Percentiles rank a stretch among this genome's conserved stretches.
These are phyloP conservation scores for Syzygium syzygioides DNA, from an alignment of 441 rosid genomes.

Conservation along the genomic window DNA sequence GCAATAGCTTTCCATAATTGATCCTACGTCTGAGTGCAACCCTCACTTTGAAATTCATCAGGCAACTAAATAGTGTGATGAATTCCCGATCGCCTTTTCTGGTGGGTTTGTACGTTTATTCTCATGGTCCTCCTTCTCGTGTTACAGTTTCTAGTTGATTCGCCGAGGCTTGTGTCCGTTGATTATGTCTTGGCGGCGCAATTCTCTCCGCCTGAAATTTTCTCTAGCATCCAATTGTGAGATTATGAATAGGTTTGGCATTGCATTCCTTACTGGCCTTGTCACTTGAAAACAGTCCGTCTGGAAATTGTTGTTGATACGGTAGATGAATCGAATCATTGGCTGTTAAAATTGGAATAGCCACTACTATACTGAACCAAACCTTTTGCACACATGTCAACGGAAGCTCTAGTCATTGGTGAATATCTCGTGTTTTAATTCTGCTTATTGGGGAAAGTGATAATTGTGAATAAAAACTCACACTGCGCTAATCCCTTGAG, in stretches of 20 bases:
- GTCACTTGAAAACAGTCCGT: neutral
- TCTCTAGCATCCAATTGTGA: neutral
- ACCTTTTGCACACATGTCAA: neutral
- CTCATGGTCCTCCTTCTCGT: neutral
- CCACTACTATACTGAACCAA: too few relatives aligned
- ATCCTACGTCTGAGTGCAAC: neutral
- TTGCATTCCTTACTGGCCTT: neutral
- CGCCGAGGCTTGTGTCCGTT: neutral
- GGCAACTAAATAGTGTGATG: neutral
- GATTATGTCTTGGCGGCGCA: neutral
- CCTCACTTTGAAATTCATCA: neutral
- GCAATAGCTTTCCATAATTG: neutral
- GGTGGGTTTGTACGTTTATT: neutral
- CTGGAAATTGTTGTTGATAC: neutral
- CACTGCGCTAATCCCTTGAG: neutral
- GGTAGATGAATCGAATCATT: neutral
- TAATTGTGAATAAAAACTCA: neutral
- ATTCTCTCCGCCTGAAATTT: neutral
- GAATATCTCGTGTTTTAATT: neutral
- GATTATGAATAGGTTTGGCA: neutral
- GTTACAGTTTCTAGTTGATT: neutral
- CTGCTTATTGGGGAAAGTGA: neutral
- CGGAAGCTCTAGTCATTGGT: neutral
- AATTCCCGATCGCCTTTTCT: neutral
- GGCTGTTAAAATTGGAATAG: neutral